Percentiles rank a stretch among this genome's conserved stretches.
Conservation (phyloP, 352 stramenopile species). For the Phytophthora litchii region DNA sequence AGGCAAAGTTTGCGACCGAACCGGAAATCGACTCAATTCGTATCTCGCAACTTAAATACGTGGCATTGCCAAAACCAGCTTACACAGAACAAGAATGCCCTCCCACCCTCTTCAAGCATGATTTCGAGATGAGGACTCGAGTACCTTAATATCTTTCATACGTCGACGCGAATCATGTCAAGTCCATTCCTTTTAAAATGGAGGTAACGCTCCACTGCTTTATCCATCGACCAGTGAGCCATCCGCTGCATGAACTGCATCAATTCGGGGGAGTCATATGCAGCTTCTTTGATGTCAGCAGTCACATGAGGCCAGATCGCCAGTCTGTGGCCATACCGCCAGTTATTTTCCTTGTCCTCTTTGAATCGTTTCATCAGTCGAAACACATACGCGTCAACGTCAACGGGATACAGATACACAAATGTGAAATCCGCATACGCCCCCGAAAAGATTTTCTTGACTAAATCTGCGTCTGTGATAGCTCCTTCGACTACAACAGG, state of each 20-base stretch:
- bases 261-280: constrained; percentile 4
- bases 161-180: constrained; percentile 11
- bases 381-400: constrained; percentile 9
- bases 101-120: too few species aligned
- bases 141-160: neutral
- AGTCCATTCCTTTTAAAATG: constrained; percentile 17
- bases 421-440: constrained; percentile 16
- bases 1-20: too few species aligned
- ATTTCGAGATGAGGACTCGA: too few species aligned
- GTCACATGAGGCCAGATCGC: constrained; percentile 19
- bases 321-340: constrained; percentile 1
- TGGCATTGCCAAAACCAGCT: too few species aligned
- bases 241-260: constrained; percentile 20
- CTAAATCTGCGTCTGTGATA: constrained; percentile 18
- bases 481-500: constrained; percentile 15
- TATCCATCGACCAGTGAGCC: constrained; percentile 16
- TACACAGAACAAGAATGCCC: too few species aligned
- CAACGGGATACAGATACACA: constrained; percentile 20
- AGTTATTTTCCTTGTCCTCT: constrained; percentile 12
- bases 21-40: too few species aligned
- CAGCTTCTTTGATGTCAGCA: constrained; percentile 5
- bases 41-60: too few species aligned
- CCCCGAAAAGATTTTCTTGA: constrained; percentile 17
- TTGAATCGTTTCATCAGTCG: constrained; percentile 22
- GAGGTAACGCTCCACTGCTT: constrained; percentile 7